Evolutionary conservation across 352 stramenopile species (phyloP), one percentile per base, ranked within the genome.

Genomic region (Phytopythium delawarense): DNA sequence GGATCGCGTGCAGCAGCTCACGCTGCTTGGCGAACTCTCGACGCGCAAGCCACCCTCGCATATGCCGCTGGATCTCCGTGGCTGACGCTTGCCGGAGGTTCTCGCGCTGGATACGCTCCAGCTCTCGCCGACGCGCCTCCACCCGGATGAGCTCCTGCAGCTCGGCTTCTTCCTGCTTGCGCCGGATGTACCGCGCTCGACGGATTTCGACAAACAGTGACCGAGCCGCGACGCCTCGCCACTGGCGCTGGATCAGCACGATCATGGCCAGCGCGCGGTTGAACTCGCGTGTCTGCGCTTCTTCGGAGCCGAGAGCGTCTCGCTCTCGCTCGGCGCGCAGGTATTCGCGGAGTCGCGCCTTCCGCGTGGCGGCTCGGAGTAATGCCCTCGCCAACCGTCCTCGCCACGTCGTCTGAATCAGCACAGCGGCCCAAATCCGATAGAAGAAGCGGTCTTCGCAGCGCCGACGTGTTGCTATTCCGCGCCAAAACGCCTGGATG

Each of bases 371-470:
- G 4, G 78, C 61, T 18, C 80, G 76, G 64, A 91, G 56, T 12
- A 94, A 66, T 2, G 73, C 64, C 35, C 72, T 72, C 0, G 70
- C 76, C n/a, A 94, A 62, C 1, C 83, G 67, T 12, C 80, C 72
- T 12, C 85, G 75, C 83, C 83, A 94, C 7, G 76, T 75, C 7
- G 72, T 91, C 46, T 94, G 83, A 34, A 92, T 80, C n/a, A 88
- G 57, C 18, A 92, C 73, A 0, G 72, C 63, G 0, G 85, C 85
- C 85, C 85, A 94, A 1, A 89, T 56, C 21, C 66, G 61, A 21
- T 73, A 73, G 11, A 80, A 88, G 69, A 76, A 91, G 23, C 77
- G 58, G 51, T 94, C 77, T 69, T 94, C 85, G 7, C 76, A 59
- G 2, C 62, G 40, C 0, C 82, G 76, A 1, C 85, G 76, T 28